Conservation (phyloP, 371 early-diverging fungal genomes). For the Nematocida ironsii region DNA sequence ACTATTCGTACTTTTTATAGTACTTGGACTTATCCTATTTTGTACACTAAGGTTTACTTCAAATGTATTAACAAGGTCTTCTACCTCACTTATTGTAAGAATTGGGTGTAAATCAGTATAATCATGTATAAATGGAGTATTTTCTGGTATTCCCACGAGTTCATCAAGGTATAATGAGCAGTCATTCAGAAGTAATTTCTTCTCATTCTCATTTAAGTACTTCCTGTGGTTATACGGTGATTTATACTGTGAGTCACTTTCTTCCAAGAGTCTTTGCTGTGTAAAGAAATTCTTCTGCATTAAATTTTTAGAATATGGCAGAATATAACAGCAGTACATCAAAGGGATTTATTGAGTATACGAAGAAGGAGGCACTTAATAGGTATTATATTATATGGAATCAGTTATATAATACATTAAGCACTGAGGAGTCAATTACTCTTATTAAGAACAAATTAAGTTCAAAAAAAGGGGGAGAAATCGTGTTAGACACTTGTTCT, state of each 20-base stretch:
- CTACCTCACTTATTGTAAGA: slow-evolving; percentile 34
- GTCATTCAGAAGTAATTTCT: slow-evolving; percentile 10
- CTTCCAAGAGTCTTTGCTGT: slow-evolving; percentile 36
- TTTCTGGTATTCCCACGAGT: neutral
- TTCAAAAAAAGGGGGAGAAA: neutral
- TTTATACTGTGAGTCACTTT: neutral
- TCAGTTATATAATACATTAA: neutral
- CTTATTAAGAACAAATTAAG: slow-evolving; percentile 31
- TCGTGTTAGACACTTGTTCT: neutral
- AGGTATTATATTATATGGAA: slow-evolving; percentile 2
- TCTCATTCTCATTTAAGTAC: neutral
- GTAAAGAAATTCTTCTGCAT: slow-evolving; percentile 53
- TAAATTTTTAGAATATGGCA: slow-evolving; percentile 19
- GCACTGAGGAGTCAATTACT: slow-evolving; percentile 25
- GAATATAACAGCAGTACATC: slow-evolving; percentile 19
- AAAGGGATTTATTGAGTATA: slow-evolving; percentile 24
- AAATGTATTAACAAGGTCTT: slow-evolving; percentile 14
- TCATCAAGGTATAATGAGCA: slow-evolving; percentile 23
- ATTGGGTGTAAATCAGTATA: neutral
- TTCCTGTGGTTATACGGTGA: slow-evolving; percentile 23
- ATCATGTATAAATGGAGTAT: slow-evolving; percentile 30
- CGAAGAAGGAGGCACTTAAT: slow-evolving; percentile 38
- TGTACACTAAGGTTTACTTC: neutral
- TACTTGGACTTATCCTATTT: neutral
- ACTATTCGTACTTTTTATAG: neutral